Base-by-base conservation (phyloP, 208 protist species). In the Trypanosomatidae sp. region DNA sequence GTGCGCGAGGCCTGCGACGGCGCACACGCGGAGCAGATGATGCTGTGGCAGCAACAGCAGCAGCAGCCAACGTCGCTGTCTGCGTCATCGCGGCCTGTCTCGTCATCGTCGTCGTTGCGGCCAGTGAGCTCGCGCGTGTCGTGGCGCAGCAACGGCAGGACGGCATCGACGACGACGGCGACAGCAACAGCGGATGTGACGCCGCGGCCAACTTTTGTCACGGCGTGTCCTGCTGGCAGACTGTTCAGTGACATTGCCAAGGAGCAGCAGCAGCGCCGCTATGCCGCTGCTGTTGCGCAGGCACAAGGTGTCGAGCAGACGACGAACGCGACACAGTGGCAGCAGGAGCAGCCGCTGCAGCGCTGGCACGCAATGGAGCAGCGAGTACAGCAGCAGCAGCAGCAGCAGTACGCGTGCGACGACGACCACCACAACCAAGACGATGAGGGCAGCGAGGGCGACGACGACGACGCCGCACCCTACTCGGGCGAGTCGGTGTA, bases 181-280 rank as follows among this genome's bases (percentile, higher is more conserved):
- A n/a, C n/a, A n/a, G n/a, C n/a, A n/a, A n/a, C n/a, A n/a, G n/a
- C n/a, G n/a, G n/a, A n/a, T n/a, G n/a, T 25, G 20, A 32, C 54
- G 8, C 39, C 24, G 21, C 69, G 53, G 27, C 57, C 71, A 7
- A 60, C 68, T n/a, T 89, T 89, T 39, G 45, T 85, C 13, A 28
- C 80, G 4, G 70, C 69, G 4, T 60, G 74, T 3, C 82, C 71
- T 4, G 50, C 64, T 10, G 74, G 70, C n/a, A 70, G 82, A 1
- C 70, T 85, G 33, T 92, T 92, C 33, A 60, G 64, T 5, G 77
- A 92, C 2, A 88, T 92, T 45, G 62, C 48, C 16, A 72, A 79
- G 49, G 71, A 84, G 32, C 51, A 43, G 25, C 50, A 62, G 24
- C 69, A 78, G 27, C 69, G 56, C 7, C 47, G 56, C 15, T 37